These are phyloP conservation scores for Lactarius tabidus DNA, from an alignment of 768 basidiomycete genomes.

Conservation along the genomic window DNA sequence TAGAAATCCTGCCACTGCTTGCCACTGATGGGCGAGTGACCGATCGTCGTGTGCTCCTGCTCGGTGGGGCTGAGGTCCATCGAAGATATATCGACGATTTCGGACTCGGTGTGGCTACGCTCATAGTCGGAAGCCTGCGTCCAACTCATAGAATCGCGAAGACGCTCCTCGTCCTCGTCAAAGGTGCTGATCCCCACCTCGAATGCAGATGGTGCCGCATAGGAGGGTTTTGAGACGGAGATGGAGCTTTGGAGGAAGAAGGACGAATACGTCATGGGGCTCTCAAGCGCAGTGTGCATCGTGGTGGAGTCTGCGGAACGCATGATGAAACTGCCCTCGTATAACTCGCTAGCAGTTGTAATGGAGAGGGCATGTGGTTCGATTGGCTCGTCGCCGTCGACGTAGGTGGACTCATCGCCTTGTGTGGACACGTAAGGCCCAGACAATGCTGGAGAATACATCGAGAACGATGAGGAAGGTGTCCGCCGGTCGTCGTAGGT, in stretches of 20 bases:
- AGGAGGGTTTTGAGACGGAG: slow-evolving; percentile 22
- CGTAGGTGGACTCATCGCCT: slow-evolving; percentile 19
- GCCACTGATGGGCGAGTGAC: slow-evolving; percentile 16
- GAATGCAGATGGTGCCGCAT: slow-evolving; percentile 18
- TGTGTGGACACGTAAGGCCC: slow-evolving; percentile 20
- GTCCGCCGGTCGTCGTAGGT: slow-evolving; percentile 25
- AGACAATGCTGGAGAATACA: slow-evolving; percentile 26
- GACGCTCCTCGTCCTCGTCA: slow-evolving; percentile 22
- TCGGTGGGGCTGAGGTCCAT: slow-evolving; percentile 24
- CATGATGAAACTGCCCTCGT: slow-evolving; percentile 26
- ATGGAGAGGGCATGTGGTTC: slow-evolving; percentile 18
- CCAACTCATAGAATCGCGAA: slow-evolving; percentile 27
- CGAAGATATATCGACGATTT: slow-evolving; percentile 18
- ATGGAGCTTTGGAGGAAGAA: slow-evolving; percentile 20
- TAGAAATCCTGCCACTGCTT: slow-evolving; percentile 20
- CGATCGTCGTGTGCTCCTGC: slow-evolving; percentile 18
- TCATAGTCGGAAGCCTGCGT: slow-evolving; percentile 20
- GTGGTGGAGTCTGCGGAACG: slow-evolving; percentile 22
- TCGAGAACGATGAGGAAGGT: slow-evolving; percentile 25
- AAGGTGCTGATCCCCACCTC: slow-evolving; percentile 27
- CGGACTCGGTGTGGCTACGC: slow-evolving; percentile 15
- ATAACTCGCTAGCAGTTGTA: slow-evolving; percentile 15
- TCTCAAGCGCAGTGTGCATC: slow-evolving; percentile 27
- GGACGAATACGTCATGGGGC: slow-evolving; percentile 17
- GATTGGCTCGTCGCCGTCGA: slow-evolving; percentile 11